A percentile compares a stretch with the other conserved stretches of the same genome.
phyloP scores from a whole-genome alignment of 129 eudicot species.

The Flaveria brownii region DNA sequence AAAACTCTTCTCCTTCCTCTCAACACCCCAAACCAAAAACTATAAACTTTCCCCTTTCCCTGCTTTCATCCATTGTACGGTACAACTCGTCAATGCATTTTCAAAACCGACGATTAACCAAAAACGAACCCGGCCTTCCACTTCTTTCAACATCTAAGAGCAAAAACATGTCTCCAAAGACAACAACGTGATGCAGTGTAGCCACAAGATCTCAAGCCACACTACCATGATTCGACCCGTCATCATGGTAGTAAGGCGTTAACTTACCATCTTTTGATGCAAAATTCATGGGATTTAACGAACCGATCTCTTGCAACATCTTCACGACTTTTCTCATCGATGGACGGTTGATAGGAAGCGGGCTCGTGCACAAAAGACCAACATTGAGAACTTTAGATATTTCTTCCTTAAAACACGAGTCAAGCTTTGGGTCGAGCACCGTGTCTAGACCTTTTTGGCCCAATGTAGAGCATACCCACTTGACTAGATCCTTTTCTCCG shows the following conservation, averaged over 20 bases:
- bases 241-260: conserved; percentile 86
- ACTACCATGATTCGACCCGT: conserved; percentile 81
- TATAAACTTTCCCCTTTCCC: not conserved
- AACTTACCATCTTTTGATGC: conserved; percentile 68
- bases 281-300: conserved; percentile 49
- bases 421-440: conserved; percentile 84
- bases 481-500: conserved; percentile 92
- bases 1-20: not conserved
- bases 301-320: conserved; percentile 72
- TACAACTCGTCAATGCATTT: conserved; percentile 15
- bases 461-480: conserved; percentile 82
- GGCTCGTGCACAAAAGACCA: conserved; percentile 89
- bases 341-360: conserved; percentile 92
- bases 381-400: conserved; percentile 75
- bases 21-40: conserved; percentile 26
- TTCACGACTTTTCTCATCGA: conserved; percentile 90
- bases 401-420: conserved; percentile 86
- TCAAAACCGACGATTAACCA: conserved; percentile 4
- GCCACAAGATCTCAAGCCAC: conserved; percentile 44
- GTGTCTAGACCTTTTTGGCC: conserved; percentile 82
- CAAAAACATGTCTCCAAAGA: conserved; percentile 10
- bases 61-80: not conserved
- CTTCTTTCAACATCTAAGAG: not conserved
- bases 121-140: not conserved
- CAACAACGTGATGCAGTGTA: not conserved